These are phyloP conservation scores for Psidium guajava DNA, from an alignment of 345 rosid species.

Conservation along the genomic window DNA sequence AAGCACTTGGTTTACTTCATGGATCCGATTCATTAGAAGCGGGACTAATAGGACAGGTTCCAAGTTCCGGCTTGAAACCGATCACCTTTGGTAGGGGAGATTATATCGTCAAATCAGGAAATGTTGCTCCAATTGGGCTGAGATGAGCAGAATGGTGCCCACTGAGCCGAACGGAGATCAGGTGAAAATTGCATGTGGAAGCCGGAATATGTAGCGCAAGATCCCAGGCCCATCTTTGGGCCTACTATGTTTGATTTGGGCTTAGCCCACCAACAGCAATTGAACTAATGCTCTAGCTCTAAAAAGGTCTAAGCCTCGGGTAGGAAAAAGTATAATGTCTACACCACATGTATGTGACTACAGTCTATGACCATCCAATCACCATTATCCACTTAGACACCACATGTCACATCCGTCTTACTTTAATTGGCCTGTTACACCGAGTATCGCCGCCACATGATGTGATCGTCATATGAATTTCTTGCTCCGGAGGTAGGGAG, in stretches of 20 bases:
- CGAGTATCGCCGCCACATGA: neutral
- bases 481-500: neutral
- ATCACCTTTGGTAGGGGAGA: neutral
- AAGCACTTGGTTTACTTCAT: neutral
- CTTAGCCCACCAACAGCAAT: neutral
- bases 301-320: neutral
- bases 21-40: neutral
- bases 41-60: neutral
- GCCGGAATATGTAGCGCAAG: neutral
- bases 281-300: neutral
- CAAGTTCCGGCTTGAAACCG: neutral
- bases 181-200: neutral
- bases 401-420: neutral
- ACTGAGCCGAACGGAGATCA: no score
- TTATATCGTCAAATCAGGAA: neutral
- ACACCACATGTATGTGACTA: neutral
- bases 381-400: neutral
- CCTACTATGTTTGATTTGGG: neutral
- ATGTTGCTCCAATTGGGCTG: neutral
- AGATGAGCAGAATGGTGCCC: neutral
- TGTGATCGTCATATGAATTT: neutral
- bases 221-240: neutral
- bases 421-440: neutral
- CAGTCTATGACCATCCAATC: neutral
- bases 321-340: neutral